Percentiles rank a stretch among this genome's conserved stretches.
These are phyloP conservation scores for Schizopora paradoxa DNA, from an alignment of 1,284 basidiomycete species.

Conservation along the genomic window DNA sequence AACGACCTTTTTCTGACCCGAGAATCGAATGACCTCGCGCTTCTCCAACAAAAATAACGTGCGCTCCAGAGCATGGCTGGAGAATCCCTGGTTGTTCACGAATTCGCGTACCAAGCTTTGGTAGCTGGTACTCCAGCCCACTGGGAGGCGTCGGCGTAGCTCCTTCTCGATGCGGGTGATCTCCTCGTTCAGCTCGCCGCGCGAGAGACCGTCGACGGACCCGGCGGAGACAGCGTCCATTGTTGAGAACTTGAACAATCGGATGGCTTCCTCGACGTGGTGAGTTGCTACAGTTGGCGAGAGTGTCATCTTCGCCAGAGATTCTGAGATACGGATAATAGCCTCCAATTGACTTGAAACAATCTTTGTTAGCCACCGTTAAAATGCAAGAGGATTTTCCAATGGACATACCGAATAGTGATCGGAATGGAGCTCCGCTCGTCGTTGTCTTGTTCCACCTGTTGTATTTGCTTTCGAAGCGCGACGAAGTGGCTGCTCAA, in stretches of 20 bases:
- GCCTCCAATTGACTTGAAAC: constrained; percentile 88
- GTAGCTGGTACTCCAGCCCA: constrained; percentile 97
- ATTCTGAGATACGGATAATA: constrained; percentile 97
- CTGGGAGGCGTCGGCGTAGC: constrained; percentile 80
- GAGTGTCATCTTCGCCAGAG: constrained; percentile 91
- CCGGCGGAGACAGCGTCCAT: constrained; percentile 98
- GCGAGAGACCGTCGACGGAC: constrained; percentile 87
- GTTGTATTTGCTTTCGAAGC: constrained; percentile 91
- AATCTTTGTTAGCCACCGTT: constrained; percentile 14
- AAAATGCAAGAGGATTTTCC: not conserved
- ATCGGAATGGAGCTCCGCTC: constrained; percentile 98
- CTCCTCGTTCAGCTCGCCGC: constrained; percentile 92
- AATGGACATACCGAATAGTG: constrained; percentile 74
- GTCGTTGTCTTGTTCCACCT: constrained; percentile 95
- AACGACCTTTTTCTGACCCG: constrained; percentile 71
- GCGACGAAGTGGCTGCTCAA: constrained; percentile 96
- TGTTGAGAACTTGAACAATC: constrained; percentile 97
- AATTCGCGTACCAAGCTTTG: constrained; percentile 94
- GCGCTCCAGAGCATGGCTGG: constrained; percentile 88
- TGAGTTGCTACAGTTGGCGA: constrained; percentile 83
- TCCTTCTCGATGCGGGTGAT: constrained; percentile 92
- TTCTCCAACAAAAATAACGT: constrained; percentile 93
- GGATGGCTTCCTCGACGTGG: constrained; percentile 97
- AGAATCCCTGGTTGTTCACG: constrained; percentile 88
- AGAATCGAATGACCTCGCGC: constrained; percentile 89